Percentiles rank a stretch among this genome's conserved stretches.
Conservation (phyloP, 352 stramenopile species). For the Globisporangium alternatum region DNA sequence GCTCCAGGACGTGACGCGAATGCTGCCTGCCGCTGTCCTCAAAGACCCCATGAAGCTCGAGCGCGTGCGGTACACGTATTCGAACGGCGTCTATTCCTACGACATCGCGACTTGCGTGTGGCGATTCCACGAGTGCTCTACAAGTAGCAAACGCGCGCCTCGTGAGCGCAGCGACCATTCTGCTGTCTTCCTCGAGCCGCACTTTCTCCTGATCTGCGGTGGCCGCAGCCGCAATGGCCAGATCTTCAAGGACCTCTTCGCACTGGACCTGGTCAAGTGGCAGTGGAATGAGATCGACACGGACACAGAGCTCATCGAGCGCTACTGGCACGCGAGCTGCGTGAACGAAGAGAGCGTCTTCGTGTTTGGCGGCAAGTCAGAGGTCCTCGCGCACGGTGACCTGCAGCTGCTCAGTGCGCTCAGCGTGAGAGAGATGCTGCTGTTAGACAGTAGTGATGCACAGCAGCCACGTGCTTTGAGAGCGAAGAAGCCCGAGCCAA, state of each 20-base stretch:
- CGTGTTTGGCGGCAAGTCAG: conserved; percentile 65
- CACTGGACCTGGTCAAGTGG: conserved; percentile 46
- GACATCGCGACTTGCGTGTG: conserved; percentile 33
- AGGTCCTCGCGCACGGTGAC: conserved; percentile 47
- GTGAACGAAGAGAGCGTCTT: conserved; percentile 38
- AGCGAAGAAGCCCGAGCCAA: conserved; percentile 12
- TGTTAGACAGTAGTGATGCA: neutral
- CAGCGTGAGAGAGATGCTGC: neutral
- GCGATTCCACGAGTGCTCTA: conserved; percentile 38
- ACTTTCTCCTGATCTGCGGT: conserved; percentile 48
- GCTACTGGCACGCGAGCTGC: conserved; percentile 46
- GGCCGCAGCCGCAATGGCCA: conserved; percentile 51
- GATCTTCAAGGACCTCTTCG: conserved; percentile 47
- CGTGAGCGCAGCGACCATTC: conserved; percentile 55
- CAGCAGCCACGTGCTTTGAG: neutral
- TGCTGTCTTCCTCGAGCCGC: conserved; percentile 46
- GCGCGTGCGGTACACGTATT: conserved; percentile 55
- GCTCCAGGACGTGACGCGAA: conserved; percentile 42
- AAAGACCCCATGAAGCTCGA: conserved; percentile 49
- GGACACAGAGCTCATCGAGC: conserved; percentile 25
- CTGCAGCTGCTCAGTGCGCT: conserved; percentile 31
- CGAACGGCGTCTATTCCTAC: conserved; percentile 57
- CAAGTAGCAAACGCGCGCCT: conserved; percentile 16
- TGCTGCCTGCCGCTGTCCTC: conserved; percentile 31
- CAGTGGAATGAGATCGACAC: conserved; percentile 44